These are phyloP conservation scores for Trypanosoma rangeli DNA, from an alignment of 208 protist species.

Conservation along the genomic window DNA sequence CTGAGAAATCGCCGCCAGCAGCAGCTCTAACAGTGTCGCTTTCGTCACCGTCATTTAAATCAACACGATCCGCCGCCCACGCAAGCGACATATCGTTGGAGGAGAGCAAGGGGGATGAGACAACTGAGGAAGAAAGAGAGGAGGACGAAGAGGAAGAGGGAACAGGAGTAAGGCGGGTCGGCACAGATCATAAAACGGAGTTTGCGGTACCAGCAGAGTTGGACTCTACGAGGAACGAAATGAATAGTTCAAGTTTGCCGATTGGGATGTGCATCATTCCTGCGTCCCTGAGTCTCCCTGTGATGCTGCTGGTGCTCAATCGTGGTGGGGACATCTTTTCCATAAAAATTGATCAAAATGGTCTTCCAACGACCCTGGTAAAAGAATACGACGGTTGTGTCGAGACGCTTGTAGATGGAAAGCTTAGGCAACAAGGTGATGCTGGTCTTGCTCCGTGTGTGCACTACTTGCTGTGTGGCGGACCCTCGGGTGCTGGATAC, in stretches of 20 bases:
- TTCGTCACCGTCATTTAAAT: neutral
- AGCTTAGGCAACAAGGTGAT: neutral
- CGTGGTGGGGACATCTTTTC: conserved; percentile 74
- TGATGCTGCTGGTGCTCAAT: conserved; percentile 58
- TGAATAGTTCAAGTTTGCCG: conserved; percentile 26
- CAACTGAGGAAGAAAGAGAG: neutral
- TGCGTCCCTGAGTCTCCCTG: conserved; percentile 51
- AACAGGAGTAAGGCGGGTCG: neutral
- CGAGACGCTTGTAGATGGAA: conserved; percentile 3
- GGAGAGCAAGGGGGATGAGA: neutral
- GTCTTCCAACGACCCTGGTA: conserved; percentile 10
- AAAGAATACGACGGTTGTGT: conserved; percentile 29
- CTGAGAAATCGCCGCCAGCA: neutral
- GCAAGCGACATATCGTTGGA: neutral
- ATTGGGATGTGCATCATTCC: conserved; percentile 54
- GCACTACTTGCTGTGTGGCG: conserved; percentile 31
- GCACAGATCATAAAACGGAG: neutral
- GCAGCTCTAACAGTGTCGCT: neutral
- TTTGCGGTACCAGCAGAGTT: neutral
- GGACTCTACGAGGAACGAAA: neutral
- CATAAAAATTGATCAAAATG: conserved; percentile 40
- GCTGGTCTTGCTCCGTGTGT: conserved; percentile 28
- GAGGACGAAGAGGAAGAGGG: neutral
- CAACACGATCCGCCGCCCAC: neutral
- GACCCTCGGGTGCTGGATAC: neutral